Conservation (phyloP, 352 stramenopile genomes). For the Plasmopara viticola region DNA sequence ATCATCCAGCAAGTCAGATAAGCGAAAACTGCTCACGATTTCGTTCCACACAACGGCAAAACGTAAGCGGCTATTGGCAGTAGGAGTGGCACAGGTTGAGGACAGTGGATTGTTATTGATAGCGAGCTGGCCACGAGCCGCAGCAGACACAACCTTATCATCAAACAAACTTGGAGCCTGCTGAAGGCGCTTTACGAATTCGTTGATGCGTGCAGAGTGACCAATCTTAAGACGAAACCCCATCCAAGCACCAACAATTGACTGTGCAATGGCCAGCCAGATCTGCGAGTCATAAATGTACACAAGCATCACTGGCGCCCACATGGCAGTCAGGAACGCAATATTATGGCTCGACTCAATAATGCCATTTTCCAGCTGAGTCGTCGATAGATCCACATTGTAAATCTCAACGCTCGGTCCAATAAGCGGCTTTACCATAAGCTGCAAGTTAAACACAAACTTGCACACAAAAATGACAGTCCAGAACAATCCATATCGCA, state of each 20-base stretch:
- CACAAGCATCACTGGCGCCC: slow-evolving; percentile 71
- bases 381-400: slow-evolving; percentile 47
- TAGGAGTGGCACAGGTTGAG: slow-evolving; percentile 40
- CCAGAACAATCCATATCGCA: slow-evolving; percentile 74
- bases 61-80: slow-evolving; percentile 73
- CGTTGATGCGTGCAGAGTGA: slow-evolving; percentile 67
- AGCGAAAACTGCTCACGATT: slow-evolving; percentile 83
- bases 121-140: slow-evolving; percentile 55
- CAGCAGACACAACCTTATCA: slow-evolving; percentile 67
- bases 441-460: slow-evolving; percentile 95
- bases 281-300: slow-evolving; percentile 87
- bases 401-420: slow-evolving; percentile 95
- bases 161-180: slow-evolving; percentile 68
- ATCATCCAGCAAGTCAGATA: slow-evolving; percentile 83
- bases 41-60: slow-evolving; percentile 88
- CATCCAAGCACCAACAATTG: slow-evolving; percentile 67
- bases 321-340: slow-evolving; percentile 72
- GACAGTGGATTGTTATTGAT: slow-evolving; percentile 58
- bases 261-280: slow-evolving; percentile 79
- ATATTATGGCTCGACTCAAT: slow-evolving; percentile 78
- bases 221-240: slow-evolving; percentile 78
- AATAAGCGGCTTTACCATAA: slow-evolving; percentile 96
- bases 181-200: slow-evolving; percentile 65
- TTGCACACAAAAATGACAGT: slow-evolving; percentile 89
- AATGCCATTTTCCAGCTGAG: slow-evolving; percentile 41